A percentile compares a stretch with the other conserved stretches of the same genome.
phyloP scores from a whole-genome alignment of 2,329 filamentous ascomycete species.

The Aureobasidium sp. region DNA sequence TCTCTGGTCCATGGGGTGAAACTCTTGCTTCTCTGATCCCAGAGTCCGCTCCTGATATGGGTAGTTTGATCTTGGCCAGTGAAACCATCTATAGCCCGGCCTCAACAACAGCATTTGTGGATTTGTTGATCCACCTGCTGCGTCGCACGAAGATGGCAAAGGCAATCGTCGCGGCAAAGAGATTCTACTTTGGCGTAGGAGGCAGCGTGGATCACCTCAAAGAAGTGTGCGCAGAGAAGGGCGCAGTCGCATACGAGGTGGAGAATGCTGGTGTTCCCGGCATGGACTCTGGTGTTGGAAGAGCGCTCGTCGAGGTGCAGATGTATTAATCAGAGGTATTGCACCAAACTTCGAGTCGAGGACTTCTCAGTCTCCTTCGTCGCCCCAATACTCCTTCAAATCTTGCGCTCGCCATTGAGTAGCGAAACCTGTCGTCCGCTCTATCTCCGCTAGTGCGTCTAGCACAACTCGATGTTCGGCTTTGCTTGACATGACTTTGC shows the following conservation, averaged over 20 bases:
- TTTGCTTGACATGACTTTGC: constrained; percentile 40
- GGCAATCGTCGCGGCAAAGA: constrained; percentile 67
- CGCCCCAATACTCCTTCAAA: constrained; percentile 46
- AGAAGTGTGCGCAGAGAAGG: constrained; percentile 34
- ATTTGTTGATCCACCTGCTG: constrained; percentile 56
- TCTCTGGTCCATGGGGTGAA: constrained; percentile 68
- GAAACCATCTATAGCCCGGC: constrained; percentile 80
- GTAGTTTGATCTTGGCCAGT: constrained; percentile 58
- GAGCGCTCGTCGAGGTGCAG: constrained; percentile 42
- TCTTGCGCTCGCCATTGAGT: constrained; percentile 49
- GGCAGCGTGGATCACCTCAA: constrained; percentile 72
- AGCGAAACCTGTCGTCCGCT: constrained; percentile 47
- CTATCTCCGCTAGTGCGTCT: constrained; percentile 42
- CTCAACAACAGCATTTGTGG: constrained; percentile 60
- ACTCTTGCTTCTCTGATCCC: constrained; percentile 53
- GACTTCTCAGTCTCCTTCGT: constrained; percentile 19
- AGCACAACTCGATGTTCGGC: constrained; percentile 42
- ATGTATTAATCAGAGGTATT: constrained; percentile 20
- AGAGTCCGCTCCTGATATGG: constrained; percentile 30
- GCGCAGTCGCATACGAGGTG: constrained; percentile 41
- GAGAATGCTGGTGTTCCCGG: constrained; percentile 40
- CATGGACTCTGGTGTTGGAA: constrained; percentile 37
- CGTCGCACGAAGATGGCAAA: constrained; percentile 46
- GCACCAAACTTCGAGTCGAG: not conserved
- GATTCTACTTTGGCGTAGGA: constrained; percentile 77